Evolutionary conservation across 2,329 filamentous ascomycete species (phyloP).

Genomic region (Exophiala calicioides): DNA sequence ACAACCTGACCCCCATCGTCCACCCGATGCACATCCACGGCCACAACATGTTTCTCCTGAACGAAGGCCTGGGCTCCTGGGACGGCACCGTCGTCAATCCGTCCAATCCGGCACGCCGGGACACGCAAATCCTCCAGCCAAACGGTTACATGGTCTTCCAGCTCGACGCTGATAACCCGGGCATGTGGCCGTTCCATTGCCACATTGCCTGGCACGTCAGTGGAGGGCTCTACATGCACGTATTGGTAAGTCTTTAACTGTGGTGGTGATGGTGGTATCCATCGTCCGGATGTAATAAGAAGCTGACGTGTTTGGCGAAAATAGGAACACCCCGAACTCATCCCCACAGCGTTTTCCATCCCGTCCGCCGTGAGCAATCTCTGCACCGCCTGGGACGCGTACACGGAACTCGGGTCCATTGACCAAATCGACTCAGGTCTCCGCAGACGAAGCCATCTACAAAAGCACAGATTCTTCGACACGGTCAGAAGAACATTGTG

Average conservation of each 20-base stretch:
- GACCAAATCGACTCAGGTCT: conserved; percentile 33
- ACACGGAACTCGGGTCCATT: conserved; percentile 16
- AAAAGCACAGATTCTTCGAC: background rate
- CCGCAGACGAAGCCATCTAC: background rate
- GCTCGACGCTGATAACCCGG: conserved; percentile 46
- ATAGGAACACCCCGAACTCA: conserved; percentile 20
- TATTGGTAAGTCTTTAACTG: conserved; percentile 21
- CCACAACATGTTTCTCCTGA: conserved; percentile 32
- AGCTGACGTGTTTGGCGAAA: background rate
- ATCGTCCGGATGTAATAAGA: no score
- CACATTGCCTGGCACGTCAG: conserved; percentile 39
- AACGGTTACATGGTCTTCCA: conserved; percentile 41
- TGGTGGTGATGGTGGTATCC: no score
- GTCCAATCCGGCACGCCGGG: conserved; percentile 41
- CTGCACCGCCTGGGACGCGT: conserved; percentile 26
- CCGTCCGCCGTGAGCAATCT: conserved; percentile 21
- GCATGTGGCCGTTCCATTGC: conserved; percentile 47
- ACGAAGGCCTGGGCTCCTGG: conserved; percentile 22
- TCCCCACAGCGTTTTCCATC: conserved; percentile 13
- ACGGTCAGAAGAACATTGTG: background rate
- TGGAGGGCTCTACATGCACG: conserved; percentile 28
- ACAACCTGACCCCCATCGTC: conserved; percentile 33
- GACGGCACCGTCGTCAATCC: conserved; percentile 23
- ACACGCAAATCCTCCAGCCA: conserved; percentile 39
- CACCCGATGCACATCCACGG: conserved; percentile 41